Base-by-base conservation (phyloP, 2,329 filamentous ascomycete genomes). In the Monosporascus ibericus region DNA sequence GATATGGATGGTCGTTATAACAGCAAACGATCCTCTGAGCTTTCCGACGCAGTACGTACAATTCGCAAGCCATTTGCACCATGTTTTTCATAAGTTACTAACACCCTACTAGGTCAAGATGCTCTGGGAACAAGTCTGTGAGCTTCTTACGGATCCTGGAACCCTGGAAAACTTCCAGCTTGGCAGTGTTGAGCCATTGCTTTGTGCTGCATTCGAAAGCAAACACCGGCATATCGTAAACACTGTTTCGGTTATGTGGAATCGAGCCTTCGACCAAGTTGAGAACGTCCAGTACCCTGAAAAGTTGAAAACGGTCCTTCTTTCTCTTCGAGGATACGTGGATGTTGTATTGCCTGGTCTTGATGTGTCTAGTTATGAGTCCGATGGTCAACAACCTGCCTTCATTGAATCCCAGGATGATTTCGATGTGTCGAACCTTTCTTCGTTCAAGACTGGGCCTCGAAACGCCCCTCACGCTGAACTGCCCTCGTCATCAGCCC, bases 271-370 rank as follows among this genome's bases (percentile, higher is more conserved):
- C 62, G 84, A 84, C 20, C 71, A 78, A 17, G 76, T 80, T 39
- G 73, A 81, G 3, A 70, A 72, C 5, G 63, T 90, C 1, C 70
- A 80, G 24, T 92, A 89, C 67, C 87, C 90, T 0, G 68, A 78
- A 11, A 73, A 73, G 30, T 73, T 96, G 5, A 82, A 84, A 60
- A 68, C 75, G 2, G 79, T 84, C 2, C 72, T 96, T 36, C 73
- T 79, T 25, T 79, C 78, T 17, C 69, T 91, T 14, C 76, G 78
- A n/a, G 70, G 77, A 1, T 74, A 80, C 49, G 68, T 76, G 11
- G 75, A 80, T 44, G 65, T 79, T 42, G 58, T 71, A 11, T 63
- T 78, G 3, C 76, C 76, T 0, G 77, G 74, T 3, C 57, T 75
- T 27, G 72, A 75, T 18, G 51, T 69, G 17, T 65, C 68, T 0